Percentiles rank a stretch among this genome's conserved stretches.
Conservation (phyloP, 495 filamentous ascomycete genomes). For the Aspergillus diversus region DNA sequence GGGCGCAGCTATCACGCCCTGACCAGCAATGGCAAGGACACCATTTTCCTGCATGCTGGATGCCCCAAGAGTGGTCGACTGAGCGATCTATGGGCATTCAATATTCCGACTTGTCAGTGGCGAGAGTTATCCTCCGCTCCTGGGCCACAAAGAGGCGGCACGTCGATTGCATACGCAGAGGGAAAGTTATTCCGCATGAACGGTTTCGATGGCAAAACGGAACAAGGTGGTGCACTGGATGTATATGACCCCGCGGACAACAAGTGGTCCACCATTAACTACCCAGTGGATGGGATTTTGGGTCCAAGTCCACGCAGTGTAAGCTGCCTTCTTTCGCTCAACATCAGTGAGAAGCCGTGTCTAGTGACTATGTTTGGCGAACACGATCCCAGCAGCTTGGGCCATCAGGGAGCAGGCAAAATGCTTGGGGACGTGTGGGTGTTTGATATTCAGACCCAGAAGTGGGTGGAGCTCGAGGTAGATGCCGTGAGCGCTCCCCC, state of each 20-base stretch:
- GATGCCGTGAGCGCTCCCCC: slow-evolving; percentile 46
- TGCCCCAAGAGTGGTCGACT: slow-evolving; percentile 61
- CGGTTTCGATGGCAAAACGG: slow-evolving; percentile 67
- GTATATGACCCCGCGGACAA: slow-evolving; percentile 43
- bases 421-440: slow-evolving; percentile 76
- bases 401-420: slow-evolving; percentile 68
- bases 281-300: slow-evolving; percentile 49
- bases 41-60: slow-evolving; percentile 74
- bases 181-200: slow-evolving; percentile 71
- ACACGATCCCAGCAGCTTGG: slow-evolving; percentile 59
- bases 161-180: slow-evolving; percentile 60
- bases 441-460: slow-evolving; percentile 62
- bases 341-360: slow-evolving; percentile 56
- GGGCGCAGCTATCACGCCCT: slow-evolving; percentile 54
- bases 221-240: slow-evolving; percentile 69
- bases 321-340: slow-evolving; percentile 45
- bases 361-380: slow-evolving; percentile 74
- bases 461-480: slow-evolving; percentile 55
- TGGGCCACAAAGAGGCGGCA: slow-evolving; percentile 54
- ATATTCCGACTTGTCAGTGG: slow-evolving; percentile 61
- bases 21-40: slow-evolving; percentile 52
- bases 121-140: slow-evolving; percentile 57
- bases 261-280: slow-evolving; percentile 49
- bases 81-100: slow-evolving; percentile 75
- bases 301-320: slow-evolving; percentile 49